phyloP scores from a whole-genome alignment of 257 asterid species.

The Rehmannia glutinosa region DNA sequence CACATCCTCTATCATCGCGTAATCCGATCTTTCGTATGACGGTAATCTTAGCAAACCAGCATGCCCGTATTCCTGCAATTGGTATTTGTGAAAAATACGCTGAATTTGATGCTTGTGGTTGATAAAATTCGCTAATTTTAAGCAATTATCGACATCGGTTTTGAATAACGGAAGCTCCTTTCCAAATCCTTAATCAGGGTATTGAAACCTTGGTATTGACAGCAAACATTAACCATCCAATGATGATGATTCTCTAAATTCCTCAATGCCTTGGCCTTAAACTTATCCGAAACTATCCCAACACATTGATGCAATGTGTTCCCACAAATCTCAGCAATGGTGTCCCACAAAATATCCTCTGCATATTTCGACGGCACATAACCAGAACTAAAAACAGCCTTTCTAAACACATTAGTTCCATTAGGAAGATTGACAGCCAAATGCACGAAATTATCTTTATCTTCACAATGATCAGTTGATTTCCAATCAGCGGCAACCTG shows the following conservation, averaged over 20 bases:
- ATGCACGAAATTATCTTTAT: conserved; percentile 51
- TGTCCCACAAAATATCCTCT: conserved; percentile 83
- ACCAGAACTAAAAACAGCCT: conserved; percentile 67
- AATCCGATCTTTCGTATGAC: conserved; percentile 44
- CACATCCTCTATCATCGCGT: conserved; percentile 68
- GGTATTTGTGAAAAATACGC: conserved; percentile 66
- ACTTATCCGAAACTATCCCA: conserved; percentile 92
- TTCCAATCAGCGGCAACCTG: conserved; percentile 95
- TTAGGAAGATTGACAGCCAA: conserved; percentile 89
- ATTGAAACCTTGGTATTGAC: conserved; percentile 78
- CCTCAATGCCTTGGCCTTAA: conserved; percentile 70
- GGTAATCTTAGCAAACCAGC: conserved; percentile 60
- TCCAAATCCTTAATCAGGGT: conserved; percentile 71
- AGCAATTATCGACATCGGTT: conserved; percentile 66
- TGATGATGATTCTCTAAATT: conserved; percentile 74
- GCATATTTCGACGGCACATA: conserved; percentile 68
- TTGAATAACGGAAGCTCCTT: conserved; percentile 78
- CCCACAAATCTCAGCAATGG: conserved; percentile 79
- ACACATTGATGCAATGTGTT: conserved; percentile 68
- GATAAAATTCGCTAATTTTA: conserved; percentile 61
- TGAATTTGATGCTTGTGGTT: conserved; percentile 70
- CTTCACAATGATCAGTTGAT: not conserved
- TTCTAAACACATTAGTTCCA: conserved; percentile 74
- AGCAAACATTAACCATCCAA: conserved; percentile 94
- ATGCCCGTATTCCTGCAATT: conserved; percentile 87